A percentile compares a stretch with the other conserved stretches of the same genome.
These are phyloP conservation scores for Solanum microdontum DNA, from an alignment of 257 asterid genomes.

Conservation along the genomic window DNA sequence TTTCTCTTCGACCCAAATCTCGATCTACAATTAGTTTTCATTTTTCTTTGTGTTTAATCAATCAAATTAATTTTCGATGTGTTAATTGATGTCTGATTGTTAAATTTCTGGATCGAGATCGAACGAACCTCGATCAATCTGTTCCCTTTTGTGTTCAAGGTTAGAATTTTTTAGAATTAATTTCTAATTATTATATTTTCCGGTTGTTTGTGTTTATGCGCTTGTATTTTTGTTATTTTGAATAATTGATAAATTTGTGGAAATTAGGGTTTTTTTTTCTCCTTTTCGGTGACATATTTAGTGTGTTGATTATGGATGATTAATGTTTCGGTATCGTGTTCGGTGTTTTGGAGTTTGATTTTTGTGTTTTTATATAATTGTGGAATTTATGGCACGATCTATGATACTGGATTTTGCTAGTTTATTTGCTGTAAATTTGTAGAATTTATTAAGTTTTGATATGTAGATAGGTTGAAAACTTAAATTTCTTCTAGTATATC, in stretches of 20 bases:
- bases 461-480: background rate
- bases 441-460: background rate
- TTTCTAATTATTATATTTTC: background rate
- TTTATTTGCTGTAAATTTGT: background rate
- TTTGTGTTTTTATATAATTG: background rate
- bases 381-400: background rate
- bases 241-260: background rate
- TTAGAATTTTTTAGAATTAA: background rate
- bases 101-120: background rate
- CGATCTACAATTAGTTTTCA: background rate
- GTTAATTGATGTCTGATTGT: background rate
- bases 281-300: background rate
- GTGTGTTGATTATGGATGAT: background rate
- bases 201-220: background rate
- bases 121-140: background rate
- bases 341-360: background rate
- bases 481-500: background rate
- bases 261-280: background rate
- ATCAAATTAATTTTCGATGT: background rate
- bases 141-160: background rate
- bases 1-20: background rate
- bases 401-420: background rate
- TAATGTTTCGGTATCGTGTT: background rate
- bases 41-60: background rate
- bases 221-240: background rate